phyloP scores from a whole-genome alignment of 768 basidiomycete species.

The Clitopilus hobsonii region DNA sequence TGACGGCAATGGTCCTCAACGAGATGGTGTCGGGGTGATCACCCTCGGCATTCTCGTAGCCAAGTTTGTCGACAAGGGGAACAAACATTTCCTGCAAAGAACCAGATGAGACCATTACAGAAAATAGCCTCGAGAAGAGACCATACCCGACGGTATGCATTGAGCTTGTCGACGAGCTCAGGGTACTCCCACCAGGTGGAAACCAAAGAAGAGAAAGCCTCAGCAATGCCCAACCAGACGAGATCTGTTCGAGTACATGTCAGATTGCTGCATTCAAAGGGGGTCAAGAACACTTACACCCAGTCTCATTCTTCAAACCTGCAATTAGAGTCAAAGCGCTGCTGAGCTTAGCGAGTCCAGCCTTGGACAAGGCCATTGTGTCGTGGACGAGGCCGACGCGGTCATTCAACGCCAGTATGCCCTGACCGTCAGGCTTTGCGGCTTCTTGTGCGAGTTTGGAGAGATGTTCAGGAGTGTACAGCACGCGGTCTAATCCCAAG shows the following conservation, averaged over 20 bases:
- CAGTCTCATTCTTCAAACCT: constrained; percentile 66
- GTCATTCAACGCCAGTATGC: constrained; percentile 76
- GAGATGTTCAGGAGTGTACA: constrained; percentile 79
- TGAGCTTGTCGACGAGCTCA: constrained; percentile 45
- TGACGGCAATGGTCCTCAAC: constrained; percentile 72
- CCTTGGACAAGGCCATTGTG: constrained; percentile 71
- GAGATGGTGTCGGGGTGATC: constrained; percentile 69
- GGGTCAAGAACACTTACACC: constrained; percentile 50
- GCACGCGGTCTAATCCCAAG: constrained; percentile 61
- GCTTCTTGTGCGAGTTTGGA: constrained; percentile 77
- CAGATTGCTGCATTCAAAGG: background rate
- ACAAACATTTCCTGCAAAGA: constrained; percentile 52
- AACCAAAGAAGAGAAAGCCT: constrained; percentile 47
- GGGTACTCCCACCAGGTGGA: constrained; percentile 84
- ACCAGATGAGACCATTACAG: constrained; percentile 2
- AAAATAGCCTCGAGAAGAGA: background rate
- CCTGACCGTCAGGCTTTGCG: constrained; percentile 42
- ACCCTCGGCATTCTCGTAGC: constrained; percentile 62
- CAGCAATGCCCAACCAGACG: constrained; percentile 72
- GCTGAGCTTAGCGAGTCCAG: constrained; percentile 75
- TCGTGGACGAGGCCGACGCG: constrained; percentile 88
- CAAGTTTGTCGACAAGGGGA: constrained; percentile 75
- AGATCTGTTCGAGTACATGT: constrained; percentile 44
- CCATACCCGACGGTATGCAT: constrained; percentile 58
- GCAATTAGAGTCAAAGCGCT: constrained; percentile 72